phyloP scores from a whole-genome alignment of 371 early-diverging fungal genomes.

The Syncephalastrum monosporum region DNA sequence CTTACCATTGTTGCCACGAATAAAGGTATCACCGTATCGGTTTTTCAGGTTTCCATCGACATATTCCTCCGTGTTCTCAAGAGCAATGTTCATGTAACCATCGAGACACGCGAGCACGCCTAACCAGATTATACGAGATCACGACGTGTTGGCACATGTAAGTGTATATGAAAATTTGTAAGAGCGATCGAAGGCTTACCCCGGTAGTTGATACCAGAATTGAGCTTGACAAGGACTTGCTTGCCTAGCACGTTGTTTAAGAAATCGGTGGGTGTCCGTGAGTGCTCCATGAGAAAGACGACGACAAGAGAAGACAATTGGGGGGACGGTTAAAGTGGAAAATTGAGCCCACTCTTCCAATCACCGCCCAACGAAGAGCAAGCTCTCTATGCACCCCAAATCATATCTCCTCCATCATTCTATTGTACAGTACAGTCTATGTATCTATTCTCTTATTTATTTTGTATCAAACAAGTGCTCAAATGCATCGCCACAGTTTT shows the following conservation, averaged over 20 bases:
- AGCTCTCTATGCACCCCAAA: too few relatives aligned
- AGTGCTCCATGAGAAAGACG: constrained; percentile 8
- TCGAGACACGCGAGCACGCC: constrained; percentile 94
- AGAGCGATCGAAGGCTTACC: constrained; percentile 48
- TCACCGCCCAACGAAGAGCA: too few relatives aligned
- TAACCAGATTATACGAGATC: constrained; percentile 20
- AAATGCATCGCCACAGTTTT: constrained; percentile 37
- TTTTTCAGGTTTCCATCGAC: constrained; percentile 90
- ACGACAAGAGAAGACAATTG: background rate
- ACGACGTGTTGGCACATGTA: background rate
- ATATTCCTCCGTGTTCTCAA: constrained; percentile 95
- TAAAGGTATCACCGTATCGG: constrained; percentile 93
- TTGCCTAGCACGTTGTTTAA: constrained; percentile 75
- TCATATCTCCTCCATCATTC: too few relatives aligned
- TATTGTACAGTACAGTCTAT: too few relatives aligned
- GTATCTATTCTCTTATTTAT: too few relatives aligned
- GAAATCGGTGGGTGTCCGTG: constrained; percentile 80
- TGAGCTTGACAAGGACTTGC: constrained; percentile 88
- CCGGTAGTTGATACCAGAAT: constrained; percentile 94
- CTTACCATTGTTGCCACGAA: constrained; percentile 96
- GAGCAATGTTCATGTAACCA: constrained; percentile 98
- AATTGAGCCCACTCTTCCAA: too few relatives aligned
- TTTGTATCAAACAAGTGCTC: constrained; percentile 31
- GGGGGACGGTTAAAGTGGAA: too few relatives aligned
- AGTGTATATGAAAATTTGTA: too few relatives aligned